Evolutionary conservation across 176 grass and related monocot species (phyloP), one percentile per base, ranked within the genome.

Genomic region (Ananas comosus): DNA sequence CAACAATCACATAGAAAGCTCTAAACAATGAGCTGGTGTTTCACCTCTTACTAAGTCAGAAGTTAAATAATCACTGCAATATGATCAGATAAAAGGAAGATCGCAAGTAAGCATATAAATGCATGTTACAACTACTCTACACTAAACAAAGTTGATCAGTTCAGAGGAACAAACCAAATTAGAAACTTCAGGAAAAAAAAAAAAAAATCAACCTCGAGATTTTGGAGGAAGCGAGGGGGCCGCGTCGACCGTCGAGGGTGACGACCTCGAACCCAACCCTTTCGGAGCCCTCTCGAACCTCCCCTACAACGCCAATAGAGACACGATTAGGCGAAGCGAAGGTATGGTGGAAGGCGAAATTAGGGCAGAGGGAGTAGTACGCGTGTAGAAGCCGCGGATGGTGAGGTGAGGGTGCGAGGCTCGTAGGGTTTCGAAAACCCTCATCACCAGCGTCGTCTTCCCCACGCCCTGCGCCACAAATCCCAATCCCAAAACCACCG

Each of bases 181-280:
- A 9, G 72, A 68, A 72, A 59, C 52, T 68, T 52, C 49, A 29
- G 1, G 56, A 67, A 47, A 14, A 51, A 69, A 16, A 49, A 51
- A 61, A 68, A 64, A 14, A 78, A 63, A 13, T 71, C 12, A 24
- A 93, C 89, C 87, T 88, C 52, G 78, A 88, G 68, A 90, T 48
- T 56, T 78, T 85, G 65, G 87, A 86, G 50, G 89, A 93, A 54
- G 89, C 82, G 13, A 99, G 84, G 12, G 72, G 80, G 14, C 89
- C 84, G 18, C 47, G 79, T 81, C 77, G 63, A 22, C 89, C 89
- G 48, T 97, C 87, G 5, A 97, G 78, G 48, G 83, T 86, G 47
- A 91, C 82, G 28, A 93, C 86, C 83, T 99, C 87, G 74, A 99
- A 93, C 48, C 89, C 94, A 14, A 91, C 75, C 74, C 89, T 83